Percentiles rank a stretch among this genome's conserved stretches.
Evolutionary conservation across 2,329 filamentous ascomycete species (phyloP).

Genomic region (Claviceps sp.): DNA sequence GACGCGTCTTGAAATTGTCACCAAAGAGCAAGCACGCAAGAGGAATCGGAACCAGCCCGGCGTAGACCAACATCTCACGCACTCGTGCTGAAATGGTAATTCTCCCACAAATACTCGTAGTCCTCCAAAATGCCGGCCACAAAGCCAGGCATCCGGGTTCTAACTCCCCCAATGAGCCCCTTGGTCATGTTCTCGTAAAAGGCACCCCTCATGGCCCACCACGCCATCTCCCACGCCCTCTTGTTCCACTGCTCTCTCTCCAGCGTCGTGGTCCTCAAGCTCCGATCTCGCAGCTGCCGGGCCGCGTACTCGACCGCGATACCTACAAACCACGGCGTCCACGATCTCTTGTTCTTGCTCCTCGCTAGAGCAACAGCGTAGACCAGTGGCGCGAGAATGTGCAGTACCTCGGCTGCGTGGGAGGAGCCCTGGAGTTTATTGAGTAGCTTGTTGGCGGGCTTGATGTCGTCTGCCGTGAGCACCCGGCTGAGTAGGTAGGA

Average conservation of each 20-base stretch:
- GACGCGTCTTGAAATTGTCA: no score
- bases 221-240: slow-evolving; percentile 78
- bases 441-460: slow-evolving; percentile 75
- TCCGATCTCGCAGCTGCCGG: slow-evolving; percentile 64
- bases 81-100: slow-evolving; percentile 76
- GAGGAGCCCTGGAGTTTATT: slow-evolving; percentile 62
- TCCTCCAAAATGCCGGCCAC: slow-evolving; percentile 81
- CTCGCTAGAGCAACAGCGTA: slow-evolving; percentile 74
- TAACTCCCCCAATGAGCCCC: slow-evolving; percentile 57
- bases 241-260: slow-evolving; percentile 84
- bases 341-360: slow-evolving; percentile 60
- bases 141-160: slow-evolving; percentile 65
- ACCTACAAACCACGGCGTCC: slow-evolving; percentile 85
- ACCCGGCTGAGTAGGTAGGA: slow-evolving; percentile 81
- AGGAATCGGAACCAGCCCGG: background rate
- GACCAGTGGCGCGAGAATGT: slow-evolving; percentile 76
- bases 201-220: slow-evolving; percentile 95
- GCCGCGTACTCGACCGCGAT: slow-evolving; percentile 77
- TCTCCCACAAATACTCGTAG: slow-evolving; percentile 96
- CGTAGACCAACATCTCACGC: slow-evolving; percentile 13
- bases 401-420: slow-evolving; percentile 76
- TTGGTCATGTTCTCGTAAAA: slow-evolving; percentile 91
- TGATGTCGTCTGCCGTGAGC: slow-evolving; percentile 91
- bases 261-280: slow-evolving; percentile 69
- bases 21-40: no score